Evolutionary conservation across 257 asterid genomes (phyloP), one percentile per base, ranked within the genome.

Genomic region (Lycium ferocissimum): DNA sequence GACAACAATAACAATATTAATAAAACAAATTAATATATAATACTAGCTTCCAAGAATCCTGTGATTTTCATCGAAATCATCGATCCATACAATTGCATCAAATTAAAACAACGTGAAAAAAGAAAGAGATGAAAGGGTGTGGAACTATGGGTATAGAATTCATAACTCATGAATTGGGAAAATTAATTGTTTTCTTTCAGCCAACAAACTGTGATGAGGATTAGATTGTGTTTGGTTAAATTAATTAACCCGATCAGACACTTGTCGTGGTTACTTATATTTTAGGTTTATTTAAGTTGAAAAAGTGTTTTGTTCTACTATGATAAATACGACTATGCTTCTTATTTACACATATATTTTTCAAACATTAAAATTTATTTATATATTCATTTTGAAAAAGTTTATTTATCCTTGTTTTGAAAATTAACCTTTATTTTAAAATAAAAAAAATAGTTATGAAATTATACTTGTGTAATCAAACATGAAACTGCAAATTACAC

Each of bases 121-220:
- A 14, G 61, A 57, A 57, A 57, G 20, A 1, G 9, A 57, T 57
- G 4, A 40, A 40, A 40, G 45, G 6, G 45, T 26, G 33, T 26
- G 33, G 33, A 26, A 26, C 33, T 26, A 0, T 10, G 12, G 17
- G 17, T 66, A 5, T 47, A 35, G 33, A 26, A 26, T 26, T 26
- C 33, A 84, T 37, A 18, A 73, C 10, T 47, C 6, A 73, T 73
- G 38, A 56, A 57, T 4, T 72, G 57, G 5, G 35, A 49, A 85
- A 81, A 70, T 37, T 66, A 65, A 3, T 80, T 78, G 86, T 66
- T 83, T 83, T 86, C 58, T 66, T 62, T 54, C 3, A 83, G 81
- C 82, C 88, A 54, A 86, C 88, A 86, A 63, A 79, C 4, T 12
- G 62, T 72, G 81, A 54, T 51, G 65, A 63, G 9, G 2, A 63